phyloP scores from a whole-genome alignment of 805 yeast genomes.

The Lipomyces mesembrius region DNA sequence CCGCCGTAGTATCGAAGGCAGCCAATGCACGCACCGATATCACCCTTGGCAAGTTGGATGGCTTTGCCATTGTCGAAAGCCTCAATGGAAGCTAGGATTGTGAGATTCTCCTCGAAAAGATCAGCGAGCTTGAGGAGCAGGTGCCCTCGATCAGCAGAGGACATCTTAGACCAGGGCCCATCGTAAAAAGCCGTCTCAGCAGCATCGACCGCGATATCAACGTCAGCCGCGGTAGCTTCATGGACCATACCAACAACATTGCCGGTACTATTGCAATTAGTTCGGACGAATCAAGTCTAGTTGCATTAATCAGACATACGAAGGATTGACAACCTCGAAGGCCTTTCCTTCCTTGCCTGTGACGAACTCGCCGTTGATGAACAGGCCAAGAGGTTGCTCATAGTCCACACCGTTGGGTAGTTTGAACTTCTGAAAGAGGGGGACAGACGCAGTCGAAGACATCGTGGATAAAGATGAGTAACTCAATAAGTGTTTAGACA shows the following conservation, averaged over 20 bases:
- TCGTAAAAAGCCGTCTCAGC: slow-evolving; percentile 75
- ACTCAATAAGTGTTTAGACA: not conserved
- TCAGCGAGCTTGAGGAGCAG: slow-evolving; percentile 76
- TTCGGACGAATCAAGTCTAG: too few species aligned
- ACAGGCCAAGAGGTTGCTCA: slow-evolving; percentile 81
- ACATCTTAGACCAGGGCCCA: slow-evolving; percentile 66
- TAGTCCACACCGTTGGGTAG: slow-evolving; percentile 76
- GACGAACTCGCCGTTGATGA: slow-evolving; percentile 79
- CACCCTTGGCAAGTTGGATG: slow-evolving; percentile 61
- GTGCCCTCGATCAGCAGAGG: slow-evolving; percentile 69
- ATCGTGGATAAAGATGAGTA: slow-evolving; percentile 8
- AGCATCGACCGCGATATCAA: slow-evolving; percentile 82
- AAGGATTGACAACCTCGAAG: slow-evolving; percentile 56
- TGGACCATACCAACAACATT: slow-evolving; percentile 68
- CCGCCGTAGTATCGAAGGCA: slow-evolving; percentile 87
- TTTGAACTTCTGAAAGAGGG: slow-evolving; percentile 49
- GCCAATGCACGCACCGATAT: slow-evolving; percentile 68
- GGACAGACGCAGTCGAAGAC: slow-evolving; percentile 28
- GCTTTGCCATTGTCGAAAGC: slow-evolving; percentile 91
- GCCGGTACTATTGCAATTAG: slow-evolving; percentile 46
- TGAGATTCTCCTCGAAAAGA: slow-evolving; percentile 71
- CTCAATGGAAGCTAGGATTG: slow-evolving; percentile 77
- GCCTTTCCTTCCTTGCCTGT: slow-evolving; percentile 61
- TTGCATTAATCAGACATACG: slow-evolving; percentile 15
- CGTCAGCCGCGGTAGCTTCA: slow-evolving; percentile 78